Base-by-base conservation (phyloP, 2,329 filamentous ascomycete species). In the Cephalotrichum gorgonifer region DNA sequence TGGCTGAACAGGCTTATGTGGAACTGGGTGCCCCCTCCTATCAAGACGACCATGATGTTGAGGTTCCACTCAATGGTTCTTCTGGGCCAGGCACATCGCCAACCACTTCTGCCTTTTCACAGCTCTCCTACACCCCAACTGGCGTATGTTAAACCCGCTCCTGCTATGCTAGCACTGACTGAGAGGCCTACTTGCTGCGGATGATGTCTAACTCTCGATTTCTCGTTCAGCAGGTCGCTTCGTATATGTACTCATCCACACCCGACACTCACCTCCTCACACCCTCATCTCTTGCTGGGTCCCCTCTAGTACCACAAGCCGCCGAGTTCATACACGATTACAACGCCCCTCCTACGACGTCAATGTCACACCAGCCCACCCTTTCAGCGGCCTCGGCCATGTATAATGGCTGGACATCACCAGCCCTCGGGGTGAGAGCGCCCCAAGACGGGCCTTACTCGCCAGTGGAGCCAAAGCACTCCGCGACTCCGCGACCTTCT, bases 251-350 rank as follows among this genome's bases (percentile, higher is more conserved):
- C 26, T 25, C 33, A 8, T 14, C 47, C 42, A 22, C 47, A 4
- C 44, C 39, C 41, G 42, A 49, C 27, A 22, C 28, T 17, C 35
- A 27, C 25, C 41, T 49, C 14, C 30, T 49, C 11, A 49, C 46
- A 22, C 74, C 75, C 25, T 68, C 70, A n/a, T 76, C 75, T 43
- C 64, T 64, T 44, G 64, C 66, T 49, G 68, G 63, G 26, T 78
- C 74, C 28, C 74, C 74, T 48, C 69, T 70, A 44, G 55, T 74
- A 41, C 64, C 68, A 48, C 70, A 74, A 49, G 64, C 63, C 47
- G 60, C 61, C 48, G 73, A 74, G 54, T 62, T 48, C 11, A 28
- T 30, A 17, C 46, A 42, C 22, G 38, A 48, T 26, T 48, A 48
- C 27, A 48, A 25, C 66, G 53, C 67, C 56, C 43, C 64, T 15